A percentile compares a stretch with the other conserved stretches of the same genome.
Conservation (phyloP, 805 yeast species). For the Ogataea populi-albae region DNA sequence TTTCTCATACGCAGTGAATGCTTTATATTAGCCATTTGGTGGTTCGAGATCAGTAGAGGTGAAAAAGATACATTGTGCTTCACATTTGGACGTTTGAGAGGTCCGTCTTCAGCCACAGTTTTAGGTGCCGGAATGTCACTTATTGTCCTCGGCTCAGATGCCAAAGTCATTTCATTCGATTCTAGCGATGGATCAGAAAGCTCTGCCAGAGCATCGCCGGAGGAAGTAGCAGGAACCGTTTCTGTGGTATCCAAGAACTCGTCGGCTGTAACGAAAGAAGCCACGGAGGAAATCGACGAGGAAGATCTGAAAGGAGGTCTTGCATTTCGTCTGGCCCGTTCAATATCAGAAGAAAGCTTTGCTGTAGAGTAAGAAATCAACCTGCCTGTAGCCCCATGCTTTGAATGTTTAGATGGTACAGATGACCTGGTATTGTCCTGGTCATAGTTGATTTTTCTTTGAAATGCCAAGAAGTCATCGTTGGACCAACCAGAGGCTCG, state of each 20-base stretch:
- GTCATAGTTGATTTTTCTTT: slow-evolving; percentile 6
- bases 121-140: slow-evolving; percentile 1
- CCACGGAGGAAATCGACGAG: slow-evolving; percentile 10
- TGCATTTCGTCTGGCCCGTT: slow-evolving; percentile 12
- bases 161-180: slow-evolving; percentile 6
- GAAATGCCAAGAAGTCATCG: slow-evolving; percentile 17
- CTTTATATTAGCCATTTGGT: neutral
- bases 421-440: neutral
- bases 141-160: slow-evolving; percentile 2
- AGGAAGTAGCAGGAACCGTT: neutral
- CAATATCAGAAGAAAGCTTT: slow-evolving; percentile 11
- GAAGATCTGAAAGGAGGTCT: slow-evolving; percentile 2
- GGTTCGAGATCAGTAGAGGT: slow-evolving; percentile 6
- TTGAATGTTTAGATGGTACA: neutral
- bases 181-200: neutral
- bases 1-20: neutral
- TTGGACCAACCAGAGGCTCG: slow-evolving; percentile 19
- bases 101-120: neutral
- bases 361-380: slow-evolving; percentile 8
- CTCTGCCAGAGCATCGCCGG: too few species aligned
- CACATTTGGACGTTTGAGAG: neutral
- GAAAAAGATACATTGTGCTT: slow-evolving; percentile 17
- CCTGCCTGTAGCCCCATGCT: neutral
- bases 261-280: slow-evolving; percentile 26
- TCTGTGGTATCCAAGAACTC: slow-evolving; percentile 8